Evolutionary conservation across 495 filamentous ascomycete species (phyloP).

Genomic region (Corynascus novoguineensis): DNA sequence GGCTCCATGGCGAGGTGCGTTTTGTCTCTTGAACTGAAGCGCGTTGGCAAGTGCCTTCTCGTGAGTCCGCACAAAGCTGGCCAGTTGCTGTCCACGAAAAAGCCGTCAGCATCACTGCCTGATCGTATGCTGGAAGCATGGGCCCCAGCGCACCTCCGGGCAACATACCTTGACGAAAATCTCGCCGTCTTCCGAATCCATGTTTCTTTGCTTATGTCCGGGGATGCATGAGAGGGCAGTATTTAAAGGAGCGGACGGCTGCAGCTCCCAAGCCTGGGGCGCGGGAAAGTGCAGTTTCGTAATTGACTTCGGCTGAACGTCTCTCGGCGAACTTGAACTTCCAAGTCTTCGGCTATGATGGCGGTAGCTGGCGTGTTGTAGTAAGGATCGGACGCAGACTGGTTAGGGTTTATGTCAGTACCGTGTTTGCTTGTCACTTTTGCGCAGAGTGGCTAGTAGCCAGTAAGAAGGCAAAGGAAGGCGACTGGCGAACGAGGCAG

Average conservation of each 20-base stretch:
- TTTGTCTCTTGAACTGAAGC: slow-evolving; percentile 72
- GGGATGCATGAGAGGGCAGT: slow-evolving; percentile 37
- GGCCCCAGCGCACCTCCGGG: background rate
- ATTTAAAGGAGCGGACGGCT: slow-evolving; percentile 22
- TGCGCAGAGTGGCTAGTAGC: slow-evolving; percentile 15
- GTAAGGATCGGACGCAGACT: slow-evolving; percentile 28
- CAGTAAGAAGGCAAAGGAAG: slow-evolving; percentile 8
- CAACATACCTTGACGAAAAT: slow-evolving; percentile 72
- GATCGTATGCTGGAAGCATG: background rate
- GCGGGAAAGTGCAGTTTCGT: background rate
- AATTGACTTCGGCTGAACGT: background rate
- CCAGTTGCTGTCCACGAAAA: slow-evolving; percentile 64
- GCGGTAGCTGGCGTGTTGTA: slow-evolving; percentile 20
- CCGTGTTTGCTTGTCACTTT: slow-evolving; percentile 23
- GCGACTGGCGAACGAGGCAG: slow-evolving; percentile 1
- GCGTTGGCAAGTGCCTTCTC: slow-evolving; percentile 97
- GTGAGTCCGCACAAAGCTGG: slow-evolving; percentile 91
- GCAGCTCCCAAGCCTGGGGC: slow-evolving; percentile 9
- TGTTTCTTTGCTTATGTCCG: slow-evolving; percentile 27
- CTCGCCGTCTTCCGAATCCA: slow-evolving; percentile 86
- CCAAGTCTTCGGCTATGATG: background rate
- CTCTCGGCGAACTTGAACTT: slow-evolving; percentile 8
- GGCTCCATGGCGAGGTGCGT: slow-evolving; percentile 55
- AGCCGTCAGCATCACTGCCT: slow-evolving; percentile 17
- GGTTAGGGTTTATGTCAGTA: slow-evolving; percentile 29